Conservation (phyloP, 148 eudicot species). For the Rhododendron mucronatum region DNA sequence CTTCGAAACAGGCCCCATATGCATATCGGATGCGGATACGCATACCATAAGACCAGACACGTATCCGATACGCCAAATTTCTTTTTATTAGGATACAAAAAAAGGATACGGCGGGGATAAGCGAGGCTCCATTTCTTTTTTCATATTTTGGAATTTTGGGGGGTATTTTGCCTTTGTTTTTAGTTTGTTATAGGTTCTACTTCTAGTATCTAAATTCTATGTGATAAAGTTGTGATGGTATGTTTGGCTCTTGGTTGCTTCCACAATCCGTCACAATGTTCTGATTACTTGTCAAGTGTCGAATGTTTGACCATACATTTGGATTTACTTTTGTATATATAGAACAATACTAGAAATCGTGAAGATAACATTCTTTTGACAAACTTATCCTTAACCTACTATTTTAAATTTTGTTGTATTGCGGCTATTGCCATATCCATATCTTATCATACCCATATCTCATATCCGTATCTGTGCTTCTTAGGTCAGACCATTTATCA, state of each 20-base stretch:
- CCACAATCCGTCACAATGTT: not conserved
- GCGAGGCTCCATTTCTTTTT: not conserved
- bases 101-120: not conserved
- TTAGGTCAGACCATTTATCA: not conserved
- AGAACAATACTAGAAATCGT: not conserved
- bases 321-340: not conserved
- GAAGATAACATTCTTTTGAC: not conserved
- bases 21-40: not conserved
- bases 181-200: not conserved
- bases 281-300: not conserved
- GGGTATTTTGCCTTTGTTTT: not conserved
- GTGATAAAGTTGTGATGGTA: not conserved
- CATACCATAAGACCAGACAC: not conserved
- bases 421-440: not conserved
- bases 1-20: not conserved
- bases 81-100: not conserved
- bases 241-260: not conserved
- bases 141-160: not conserved
- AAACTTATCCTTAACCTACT: not conserved
- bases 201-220: not conserved
- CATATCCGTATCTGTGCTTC: not conserved
- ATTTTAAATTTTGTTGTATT: not conserved
- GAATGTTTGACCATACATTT: not conserved
- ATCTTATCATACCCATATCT: not conserved
- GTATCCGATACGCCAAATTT: not conserved